Evolutionary conservation across 192 early-diverging fungal species (phyloP).

Genomic region (Oehlia diaphana): DNA sequence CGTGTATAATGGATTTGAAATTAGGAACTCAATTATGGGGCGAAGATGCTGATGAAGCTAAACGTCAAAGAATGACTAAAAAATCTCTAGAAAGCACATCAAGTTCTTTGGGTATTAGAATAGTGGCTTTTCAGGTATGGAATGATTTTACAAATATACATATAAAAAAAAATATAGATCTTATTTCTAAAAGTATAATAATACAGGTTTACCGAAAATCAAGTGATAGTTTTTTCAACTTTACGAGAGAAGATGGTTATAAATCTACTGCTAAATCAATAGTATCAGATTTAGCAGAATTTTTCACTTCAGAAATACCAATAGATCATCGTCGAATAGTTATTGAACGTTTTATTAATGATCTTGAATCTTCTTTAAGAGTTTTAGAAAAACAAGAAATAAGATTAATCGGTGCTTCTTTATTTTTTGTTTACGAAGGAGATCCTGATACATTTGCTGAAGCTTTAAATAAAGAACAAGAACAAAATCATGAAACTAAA

Average conservation of each 20-base stretch:
- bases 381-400: constrained; percentile 54
- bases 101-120: constrained; percentile 58
- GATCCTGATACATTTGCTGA: constrained; percentile 51
- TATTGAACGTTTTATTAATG: constrained; percentile 60
- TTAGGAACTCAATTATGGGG: constrained; percentile 79
- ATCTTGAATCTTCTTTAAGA: constrained; percentile 56
- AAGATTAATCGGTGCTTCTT: constrained; percentile 70
- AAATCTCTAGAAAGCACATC: constrained; percentile 72
- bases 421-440: constrained; percentile 84
- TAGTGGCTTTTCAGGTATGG: constrained; percentile 73
- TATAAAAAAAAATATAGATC: too few relatives aligned
- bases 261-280: constrained; percentile 54
- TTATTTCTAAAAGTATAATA: neutral
- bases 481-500: constrained; percentile 13
- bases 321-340: constrained; percentile 53
- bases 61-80: constrained; percentile 62
- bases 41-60: constrained; percentile 68
- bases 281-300: constrained; percentile 57
- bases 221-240: constrained; percentile 40
- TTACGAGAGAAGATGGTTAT: constrained; percentile 56
- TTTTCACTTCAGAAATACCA: constrained; percentile 58
- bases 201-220: constrained; percentile 55
- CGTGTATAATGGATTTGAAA: constrained; percentile 88
- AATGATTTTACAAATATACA: neutral
- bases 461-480: constrained; percentile 46